Conservation (phyloP, 2,329 filamentous ascomycete species). For the Cadophora sp. region DNA sequence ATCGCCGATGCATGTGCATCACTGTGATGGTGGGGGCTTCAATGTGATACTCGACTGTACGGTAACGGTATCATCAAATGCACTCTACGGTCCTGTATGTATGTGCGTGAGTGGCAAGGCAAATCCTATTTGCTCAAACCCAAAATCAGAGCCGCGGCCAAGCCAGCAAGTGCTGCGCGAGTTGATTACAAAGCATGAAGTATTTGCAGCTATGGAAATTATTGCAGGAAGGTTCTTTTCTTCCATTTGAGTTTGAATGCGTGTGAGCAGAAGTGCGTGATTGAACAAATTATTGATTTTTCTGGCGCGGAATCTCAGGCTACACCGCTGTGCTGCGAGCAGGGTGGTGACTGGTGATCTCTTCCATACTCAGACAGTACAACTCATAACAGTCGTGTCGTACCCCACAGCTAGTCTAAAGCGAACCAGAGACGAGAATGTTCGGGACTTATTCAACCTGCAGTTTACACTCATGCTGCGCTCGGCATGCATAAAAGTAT, state of each 20-base stretch:
- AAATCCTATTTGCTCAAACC: not conserved
- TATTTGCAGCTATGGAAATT: not conserved
- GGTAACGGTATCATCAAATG: not conserved
- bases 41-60: not conserved
- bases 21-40: not conserved
- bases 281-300: not conserved
- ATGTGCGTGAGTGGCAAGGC: not conserved
- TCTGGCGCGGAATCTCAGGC: conserved; percentile 9
- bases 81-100: not conserved
- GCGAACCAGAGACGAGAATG: not conserved
- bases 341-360: not conserved
- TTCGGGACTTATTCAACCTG: conserved; percentile 7
- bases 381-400: not conserved
- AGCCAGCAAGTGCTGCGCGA: not conserved
- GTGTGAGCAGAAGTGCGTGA: not conserved
- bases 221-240: not conserved
- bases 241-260: not conserved
- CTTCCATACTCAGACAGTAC: not conserved
- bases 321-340: not conserved
- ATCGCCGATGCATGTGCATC: conserved; percentile 2
- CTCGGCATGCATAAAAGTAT: not conserved
- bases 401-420: not conserved
- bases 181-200: conserved; percentile 3
- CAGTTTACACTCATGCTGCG: not conserved
- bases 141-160: not conserved